Percentiles rank a stretch among this genome's conserved stretches.
phyloP scores from a whole-genome alignment of 768 basidiomycete species.

The Lentinus tigrinus region DNA sequence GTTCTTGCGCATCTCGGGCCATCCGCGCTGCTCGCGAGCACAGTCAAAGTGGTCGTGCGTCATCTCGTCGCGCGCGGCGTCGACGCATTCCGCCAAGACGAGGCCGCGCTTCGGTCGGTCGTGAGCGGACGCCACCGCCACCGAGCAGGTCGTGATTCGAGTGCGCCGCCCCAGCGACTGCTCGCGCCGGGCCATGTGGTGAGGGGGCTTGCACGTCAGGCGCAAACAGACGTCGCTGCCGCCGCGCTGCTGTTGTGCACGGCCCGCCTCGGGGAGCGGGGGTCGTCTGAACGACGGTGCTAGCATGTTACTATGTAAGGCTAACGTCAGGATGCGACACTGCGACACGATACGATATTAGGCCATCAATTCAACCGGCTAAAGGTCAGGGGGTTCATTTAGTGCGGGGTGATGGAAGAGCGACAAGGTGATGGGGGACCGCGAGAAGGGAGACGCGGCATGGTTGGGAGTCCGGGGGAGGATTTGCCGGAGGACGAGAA shows the following conservation, averaged over 20 bases:
- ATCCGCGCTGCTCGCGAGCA: constrained; percentile 36
- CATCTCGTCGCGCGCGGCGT: constrained; percentile 34
- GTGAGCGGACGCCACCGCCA: constrained; percentile 10
- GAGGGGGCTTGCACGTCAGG: constrained; percentile 32
- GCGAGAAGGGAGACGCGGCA: background rate
- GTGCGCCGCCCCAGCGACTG: constrained; percentile 18
- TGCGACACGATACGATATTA: too few relatives aligned
- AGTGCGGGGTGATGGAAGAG: background rate
- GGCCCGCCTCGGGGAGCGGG: constrained; percentile 29
- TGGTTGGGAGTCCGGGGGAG: constrained; percentile 2
- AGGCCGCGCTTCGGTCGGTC: constrained; percentile 21
- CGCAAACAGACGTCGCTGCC: constrained; percentile 7
- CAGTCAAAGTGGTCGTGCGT: constrained; percentile 33
- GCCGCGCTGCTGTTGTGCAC: constrained; percentile 30
- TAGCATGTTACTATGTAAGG: too few relatives aligned
- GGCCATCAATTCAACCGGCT: background rate
- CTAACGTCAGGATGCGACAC: too few relatives aligned
- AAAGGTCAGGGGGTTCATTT: constrained; percentile 7
- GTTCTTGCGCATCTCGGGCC: constrained; percentile 33
- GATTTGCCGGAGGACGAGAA: background rate
- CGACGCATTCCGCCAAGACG: constrained; percentile 33
- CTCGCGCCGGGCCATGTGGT: constrained; percentile 41
- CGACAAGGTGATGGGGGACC: background rate
- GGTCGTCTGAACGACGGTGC: background rate
- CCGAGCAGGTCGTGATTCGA: constrained; percentile 7